A percentile compares a stretch with the other conserved stretches of the same genome.
These are phyloP conservation scores for Ascochyta viciae-villosae DNA, from an alignment of 2,329 filamentous ascomycete genomes.

Conservation along the genomic window DNA sequence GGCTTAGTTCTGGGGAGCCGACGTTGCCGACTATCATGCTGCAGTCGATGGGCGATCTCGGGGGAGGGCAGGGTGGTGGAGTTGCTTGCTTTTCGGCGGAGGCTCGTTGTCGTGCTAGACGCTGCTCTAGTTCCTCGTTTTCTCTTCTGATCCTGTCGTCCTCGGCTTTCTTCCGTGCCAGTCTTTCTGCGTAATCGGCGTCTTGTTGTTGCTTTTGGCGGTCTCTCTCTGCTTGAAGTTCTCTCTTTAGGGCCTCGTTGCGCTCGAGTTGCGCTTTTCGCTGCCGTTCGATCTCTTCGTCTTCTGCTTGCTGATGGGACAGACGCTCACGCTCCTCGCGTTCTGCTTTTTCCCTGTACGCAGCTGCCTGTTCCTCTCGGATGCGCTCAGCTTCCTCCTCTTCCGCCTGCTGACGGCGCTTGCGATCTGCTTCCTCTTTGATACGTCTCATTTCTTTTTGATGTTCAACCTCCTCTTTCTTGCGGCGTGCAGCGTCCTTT, in stretches of 20 bases:
- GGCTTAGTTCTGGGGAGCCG: slow-evolving; percentile 28
- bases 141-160: neutral
- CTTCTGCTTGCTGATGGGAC: neutral
- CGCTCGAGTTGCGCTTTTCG: neutral
- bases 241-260: neutral
- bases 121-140: neutral
- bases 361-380: slow-evolving; percentile 9
- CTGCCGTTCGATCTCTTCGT: neutral
- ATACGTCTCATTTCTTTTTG: neutral
- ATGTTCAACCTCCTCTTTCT: slow-evolving; percentile 17
- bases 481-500: slow-evolving; percentile 5
- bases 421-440: neutral
- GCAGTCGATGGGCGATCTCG: slow-evolving; percentile 22
- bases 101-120: neutral
- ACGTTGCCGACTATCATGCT: slow-evolving; percentile 12
- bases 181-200: neutral
- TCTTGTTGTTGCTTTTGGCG: neutral
- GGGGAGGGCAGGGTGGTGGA: neutral
- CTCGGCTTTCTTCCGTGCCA: neutral
- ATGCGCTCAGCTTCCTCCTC: slow-evolving; percentile 5
- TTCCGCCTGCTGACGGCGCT: neutral
- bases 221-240: neutral
- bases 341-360: neutral
- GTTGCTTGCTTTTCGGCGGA: neutral
- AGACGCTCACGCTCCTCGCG: neutral